These are phyloP conservation scores for Tetrahymena thermophila DNA, from an alignment of 73 alveolate genomes.

Conservation along the genomic window DNA sequence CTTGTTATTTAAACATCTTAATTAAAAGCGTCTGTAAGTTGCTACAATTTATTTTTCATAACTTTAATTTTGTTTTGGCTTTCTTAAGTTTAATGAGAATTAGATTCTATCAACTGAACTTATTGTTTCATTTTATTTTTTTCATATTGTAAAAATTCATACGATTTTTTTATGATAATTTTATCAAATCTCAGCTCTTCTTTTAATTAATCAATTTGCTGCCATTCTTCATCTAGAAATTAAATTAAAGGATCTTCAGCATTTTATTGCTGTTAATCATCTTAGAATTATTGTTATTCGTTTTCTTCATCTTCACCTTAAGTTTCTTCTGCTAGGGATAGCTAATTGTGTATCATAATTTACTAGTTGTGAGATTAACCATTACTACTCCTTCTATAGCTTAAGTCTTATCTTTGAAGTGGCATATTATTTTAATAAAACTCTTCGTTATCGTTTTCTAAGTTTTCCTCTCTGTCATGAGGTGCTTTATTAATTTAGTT, in stretches of 20 bases:
- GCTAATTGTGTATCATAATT: not conserved
- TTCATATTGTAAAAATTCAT: not conserved
- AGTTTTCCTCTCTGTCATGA: not conserved
- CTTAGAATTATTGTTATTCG: not conserved
- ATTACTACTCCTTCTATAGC: not conserved
- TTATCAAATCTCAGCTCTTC: not conserved
- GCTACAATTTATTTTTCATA: not conserved
- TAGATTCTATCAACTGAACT: not conserved
- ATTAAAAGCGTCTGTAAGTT: not conserved
- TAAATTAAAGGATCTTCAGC: not conserved
- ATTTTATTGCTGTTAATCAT: not conserved
- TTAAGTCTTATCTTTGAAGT: not conserved
- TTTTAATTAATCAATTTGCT: not conserved
- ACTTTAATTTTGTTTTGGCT: not conserved
- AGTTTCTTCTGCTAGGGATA: not conserved
- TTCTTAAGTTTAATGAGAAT: not conserved
- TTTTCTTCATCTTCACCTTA: not conserved
- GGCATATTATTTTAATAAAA: not conserved
- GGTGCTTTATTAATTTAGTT: not conserved
- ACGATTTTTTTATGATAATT: not conserved
- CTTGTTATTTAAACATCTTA: not conserved
- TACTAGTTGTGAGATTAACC: not conserved
- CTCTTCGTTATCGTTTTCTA: not conserved
- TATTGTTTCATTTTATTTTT: not conserved
- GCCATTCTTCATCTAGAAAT: not conserved